Evolutionary conservation across 352 stramenopile genomes (phyloP).

Genomic region (Globisporangium paroecandrum): DNA sequence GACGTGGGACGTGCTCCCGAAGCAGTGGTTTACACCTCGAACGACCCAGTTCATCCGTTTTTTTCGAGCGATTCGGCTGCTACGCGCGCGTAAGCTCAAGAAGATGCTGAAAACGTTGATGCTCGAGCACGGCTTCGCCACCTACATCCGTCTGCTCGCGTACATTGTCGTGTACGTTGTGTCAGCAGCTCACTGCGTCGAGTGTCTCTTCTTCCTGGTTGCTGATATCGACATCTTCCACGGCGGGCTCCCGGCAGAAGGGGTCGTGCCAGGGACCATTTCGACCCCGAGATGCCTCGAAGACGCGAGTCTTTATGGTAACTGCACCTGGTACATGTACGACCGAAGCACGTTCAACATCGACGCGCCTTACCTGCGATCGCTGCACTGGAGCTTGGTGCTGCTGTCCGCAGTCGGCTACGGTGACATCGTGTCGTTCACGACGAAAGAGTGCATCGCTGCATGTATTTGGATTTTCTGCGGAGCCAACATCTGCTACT

Average conservation of each 20-base stretch:
- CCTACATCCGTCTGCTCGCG: constrained; percentile 40
- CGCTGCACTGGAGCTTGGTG: constrained; percentile 70
- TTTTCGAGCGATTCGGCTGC: constrained; percentile 41
- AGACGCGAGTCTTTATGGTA: constrained; percentile 35
- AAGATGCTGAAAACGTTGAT: constrained; percentile 27
- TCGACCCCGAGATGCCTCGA: constrained; percentile 15
- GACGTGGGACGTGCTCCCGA: constrained; percentile 56
- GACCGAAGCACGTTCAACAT: constrained; percentile 60
- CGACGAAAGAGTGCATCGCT: constrained; percentile 41
- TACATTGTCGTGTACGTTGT: constrained; percentile 49
- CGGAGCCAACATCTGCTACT: constrained; percentile 74
- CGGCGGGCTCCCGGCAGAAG: constrained; percentile 36
- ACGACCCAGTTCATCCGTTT: constrained; percentile 30
- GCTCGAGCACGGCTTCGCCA: constrained; percentile 37
- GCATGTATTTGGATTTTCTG: constrained; percentile 68
- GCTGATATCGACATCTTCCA: constrained; percentile 40
- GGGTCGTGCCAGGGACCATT: constrained; percentile 9
- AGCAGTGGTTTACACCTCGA: constrained; percentile 27
- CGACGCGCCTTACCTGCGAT: constrained; percentile 55
- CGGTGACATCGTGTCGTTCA: constrained; percentile 29
- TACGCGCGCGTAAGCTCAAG: constrained; percentile 45
- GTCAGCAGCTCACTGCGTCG: constrained; percentile 38
- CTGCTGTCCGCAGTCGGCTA: constrained; percentile 71
- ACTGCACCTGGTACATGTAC: constrained; percentile 77
- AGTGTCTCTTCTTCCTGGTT: constrained; percentile 57